phyloP scores from a whole-genome alignment of 768 basidiomycete species.

The Phlegmacium glaucopus region DNA sequence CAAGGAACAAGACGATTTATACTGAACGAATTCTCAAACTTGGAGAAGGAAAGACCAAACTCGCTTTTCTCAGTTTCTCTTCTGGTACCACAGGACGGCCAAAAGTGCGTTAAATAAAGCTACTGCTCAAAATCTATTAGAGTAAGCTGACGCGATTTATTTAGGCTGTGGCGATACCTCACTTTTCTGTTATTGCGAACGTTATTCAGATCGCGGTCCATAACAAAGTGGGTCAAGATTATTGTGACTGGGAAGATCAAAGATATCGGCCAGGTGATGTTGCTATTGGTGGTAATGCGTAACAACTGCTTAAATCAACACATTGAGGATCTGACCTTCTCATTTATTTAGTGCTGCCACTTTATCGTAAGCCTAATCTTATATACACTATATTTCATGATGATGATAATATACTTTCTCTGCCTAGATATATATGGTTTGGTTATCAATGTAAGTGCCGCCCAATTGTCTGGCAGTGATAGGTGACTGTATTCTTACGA shows the following conservation, averaged over 20 bases:
- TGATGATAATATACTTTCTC: not conserved
- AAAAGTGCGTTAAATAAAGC: conserved; percentile 49
- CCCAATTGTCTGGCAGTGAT: too few relatives aligned
- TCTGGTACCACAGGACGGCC: conserved; percentile 74
- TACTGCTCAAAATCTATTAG: too few relatives aligned
- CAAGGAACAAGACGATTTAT: conserved; percentile 34
- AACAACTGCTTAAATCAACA: not conserved
- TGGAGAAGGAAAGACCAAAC: conserved; percentile 65
- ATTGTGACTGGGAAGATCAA: conserved; percentile 41
- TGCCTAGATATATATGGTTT: conserved; percentile 60
- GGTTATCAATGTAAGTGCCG: conserved; percentile 46
- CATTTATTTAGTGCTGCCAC: conserved; percentile 45
- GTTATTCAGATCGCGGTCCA: conserved; percentile 58
- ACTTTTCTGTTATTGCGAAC: conserved; percentile 57
- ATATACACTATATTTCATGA: not conserved
- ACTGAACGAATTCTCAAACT: conserved; percentile 47
- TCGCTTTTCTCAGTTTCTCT: conserved; percentile 71
- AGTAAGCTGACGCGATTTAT: too few relatives aligned
- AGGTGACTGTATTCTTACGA: not conserved
- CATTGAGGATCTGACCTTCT: not conserved
- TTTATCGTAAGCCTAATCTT: conserved; percentile 68
- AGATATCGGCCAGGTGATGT: conserved; percentile 61
- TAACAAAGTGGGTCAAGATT: conserved; percentile 43
- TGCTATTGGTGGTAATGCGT: conserved; percentile 49
- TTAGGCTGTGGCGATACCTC: conserved; percentile 60